These are phyloP conservation scores for Delonix regia DNA, from an alignment of 306 rosid species.

Conservation along the genomic window DNA sequence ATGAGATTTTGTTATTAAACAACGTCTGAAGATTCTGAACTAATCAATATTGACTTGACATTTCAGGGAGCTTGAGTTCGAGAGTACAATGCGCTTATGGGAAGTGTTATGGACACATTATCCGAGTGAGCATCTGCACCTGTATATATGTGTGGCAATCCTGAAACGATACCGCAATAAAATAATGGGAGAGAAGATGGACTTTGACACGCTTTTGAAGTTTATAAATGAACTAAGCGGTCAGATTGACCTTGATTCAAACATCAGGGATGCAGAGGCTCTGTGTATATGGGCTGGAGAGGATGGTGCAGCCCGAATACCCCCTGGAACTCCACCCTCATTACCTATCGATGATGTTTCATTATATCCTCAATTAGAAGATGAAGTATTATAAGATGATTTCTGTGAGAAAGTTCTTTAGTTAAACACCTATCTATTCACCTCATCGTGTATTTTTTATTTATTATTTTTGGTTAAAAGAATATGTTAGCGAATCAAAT, in stretches of 20 bases:
- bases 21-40: neutral
- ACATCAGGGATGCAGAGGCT: slow-evolving; percentile 92
- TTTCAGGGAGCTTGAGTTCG: slow-evolving; percentile 84
- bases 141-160: slow-evolving; percentile 85
- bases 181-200: slow-evolving; percentile 94
- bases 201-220: slow-evolving; percentile 93
- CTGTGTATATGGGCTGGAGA: slow-evolving; percentile 90
- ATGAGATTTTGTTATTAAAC: neutral
- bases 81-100: slow-evolving; percentile 85
- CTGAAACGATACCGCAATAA: slow-evolving; percentile 78
- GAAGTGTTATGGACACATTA: slow-evolving; percentile 94
- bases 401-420: neutral
- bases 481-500: slow-evolving; percentile 18
- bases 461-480: slow-evolving; percentile 17
- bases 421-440: slow-evolving; percentile 23
- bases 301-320: slow-evolving; percentile 86
- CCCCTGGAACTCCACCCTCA: slow-evolving; percentile 99
- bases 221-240: slow-evolving; percentile 93
- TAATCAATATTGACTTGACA: slow-evolving; percentile 25
- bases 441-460: slow-evolving; percentile 15
- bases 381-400: slow-evolving; percentile 61
- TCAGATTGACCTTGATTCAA: slow-evolving; percentile 75
- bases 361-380: slow-evolving; percentile 61
- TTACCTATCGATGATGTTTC: slow-evolving; percentile 75
- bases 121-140: slow-evolving; percentile 91